Evolutionary conservation across 1,139 yeast species (phyloP).

Genomic region (Debaryomycetaceae sp.): DNA sequence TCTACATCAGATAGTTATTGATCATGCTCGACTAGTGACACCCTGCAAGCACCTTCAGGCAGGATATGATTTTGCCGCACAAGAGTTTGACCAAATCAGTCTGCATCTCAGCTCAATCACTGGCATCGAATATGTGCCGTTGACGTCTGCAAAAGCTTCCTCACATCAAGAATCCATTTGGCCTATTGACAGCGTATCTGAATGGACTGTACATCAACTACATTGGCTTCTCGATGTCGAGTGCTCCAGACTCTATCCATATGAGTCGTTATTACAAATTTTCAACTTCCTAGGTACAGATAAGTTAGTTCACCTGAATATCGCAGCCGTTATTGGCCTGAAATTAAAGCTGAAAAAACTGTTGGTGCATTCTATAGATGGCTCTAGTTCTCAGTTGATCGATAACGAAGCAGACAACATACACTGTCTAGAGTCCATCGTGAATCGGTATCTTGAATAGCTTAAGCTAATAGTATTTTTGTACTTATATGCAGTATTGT

Average conservation of each 20-base stretch:
- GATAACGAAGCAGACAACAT: not conserved
- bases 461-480: not conserved
- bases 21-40: not conserved
- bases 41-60: not conserved
- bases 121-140: not conserved
- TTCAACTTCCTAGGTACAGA: not conserved
- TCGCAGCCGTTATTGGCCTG: not conserved
- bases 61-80: not conserved
- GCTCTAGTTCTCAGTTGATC: not conserved
- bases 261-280: constrained; percentile 1
- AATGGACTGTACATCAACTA: constrained; percentile 6
- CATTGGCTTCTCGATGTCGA: constrained; percentile 22
- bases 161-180: not conserved
- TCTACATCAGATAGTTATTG: constrained; percentile 6
- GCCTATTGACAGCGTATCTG: not conserved
- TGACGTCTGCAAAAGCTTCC: not conserved
- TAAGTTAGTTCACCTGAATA: not conserved
- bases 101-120: not conserved
- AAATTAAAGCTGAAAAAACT: no score
- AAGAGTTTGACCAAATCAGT: not conserved
- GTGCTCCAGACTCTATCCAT: constrained; percentile 18
- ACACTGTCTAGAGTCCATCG: not conserved
- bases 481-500: not conserved
- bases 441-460: not conserved
- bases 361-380: not conserved